Percentiles rank a stretch among this genome's conserved stretches.
These are phyloP conservation scores for Pyrus bretschneideri DNA, from an alignment of 306 rosid genomes.

Conservation along the genomic window DNA sequence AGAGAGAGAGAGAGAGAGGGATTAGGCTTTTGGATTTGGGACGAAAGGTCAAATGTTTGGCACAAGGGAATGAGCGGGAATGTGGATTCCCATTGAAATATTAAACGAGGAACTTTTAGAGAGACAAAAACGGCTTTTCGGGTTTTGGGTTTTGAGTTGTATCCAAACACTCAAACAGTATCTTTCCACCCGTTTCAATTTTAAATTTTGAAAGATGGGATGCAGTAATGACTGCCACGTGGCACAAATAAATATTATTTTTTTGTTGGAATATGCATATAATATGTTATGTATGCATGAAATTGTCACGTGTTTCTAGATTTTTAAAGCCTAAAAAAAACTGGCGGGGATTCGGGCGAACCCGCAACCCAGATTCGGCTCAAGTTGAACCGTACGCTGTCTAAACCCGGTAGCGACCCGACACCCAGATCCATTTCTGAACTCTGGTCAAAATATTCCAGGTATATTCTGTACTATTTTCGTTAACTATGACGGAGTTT, in stretches of 20 bases:
- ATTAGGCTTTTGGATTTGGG: neutral
- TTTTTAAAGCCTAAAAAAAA: no score
- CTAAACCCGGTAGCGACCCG: no score
- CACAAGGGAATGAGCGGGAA: neutral
- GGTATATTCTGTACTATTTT: no score
- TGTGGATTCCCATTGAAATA: neutral
- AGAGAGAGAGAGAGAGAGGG: neutral
- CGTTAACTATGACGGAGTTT: no score
- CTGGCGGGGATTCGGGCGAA: no score
- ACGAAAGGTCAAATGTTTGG: neutral
- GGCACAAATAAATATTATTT: neutral
- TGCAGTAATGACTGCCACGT: neutral
- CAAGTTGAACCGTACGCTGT: no score
- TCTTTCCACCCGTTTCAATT: neutral
- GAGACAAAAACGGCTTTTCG: neutral
- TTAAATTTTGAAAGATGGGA: neutral
- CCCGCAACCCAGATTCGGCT: no score
- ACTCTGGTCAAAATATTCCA: no score
- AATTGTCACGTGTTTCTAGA: no score
- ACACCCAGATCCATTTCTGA: no score
- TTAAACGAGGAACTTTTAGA: neutral
- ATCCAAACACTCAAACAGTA: neutral
- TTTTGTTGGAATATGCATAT: no score
- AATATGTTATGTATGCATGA: no score
- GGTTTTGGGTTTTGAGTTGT: neutral